Conservation (phyloP, 1,284 basidiomycete species). For the Pisolithus thermaeus region DNA sequence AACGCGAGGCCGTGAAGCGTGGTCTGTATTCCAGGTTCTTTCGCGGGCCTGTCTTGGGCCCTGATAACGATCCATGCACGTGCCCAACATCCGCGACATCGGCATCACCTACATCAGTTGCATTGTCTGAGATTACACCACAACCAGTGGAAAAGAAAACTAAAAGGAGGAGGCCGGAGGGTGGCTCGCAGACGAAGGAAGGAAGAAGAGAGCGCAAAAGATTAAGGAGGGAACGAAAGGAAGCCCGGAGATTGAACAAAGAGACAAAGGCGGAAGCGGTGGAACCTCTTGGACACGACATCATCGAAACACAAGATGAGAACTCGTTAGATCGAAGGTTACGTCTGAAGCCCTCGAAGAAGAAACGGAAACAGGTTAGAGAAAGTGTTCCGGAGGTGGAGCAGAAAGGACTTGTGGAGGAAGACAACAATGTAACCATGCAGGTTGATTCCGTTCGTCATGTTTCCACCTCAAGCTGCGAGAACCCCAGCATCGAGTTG, state of each 20-base stretch:
- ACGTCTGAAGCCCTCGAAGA: too few species aligned
- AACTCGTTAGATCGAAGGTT: too few species aligned
- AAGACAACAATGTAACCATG: too few species aligned
- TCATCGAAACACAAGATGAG: background rate
- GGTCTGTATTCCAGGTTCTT: slow-evolving; percentile 79
- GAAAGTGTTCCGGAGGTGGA: too few species aligned
- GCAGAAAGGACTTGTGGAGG: too few species aligned
- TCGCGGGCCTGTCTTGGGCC: slow-evolving; percentile 60
- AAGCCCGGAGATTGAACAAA: slow-evolving; percentile 16
- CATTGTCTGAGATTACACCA: background rate
- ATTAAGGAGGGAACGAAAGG: slow-evolving; percentile 19
- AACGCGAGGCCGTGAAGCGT: slow-evolving; percentile 70
- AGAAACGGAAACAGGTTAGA: too few species aligned
- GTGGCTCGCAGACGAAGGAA: slow-evolving; percentile 12
- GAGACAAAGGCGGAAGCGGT: background rate
- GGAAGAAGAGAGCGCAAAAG: slow-evolving; percentile 22
- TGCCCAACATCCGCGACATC: background rate
- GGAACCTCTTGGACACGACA: background rate
- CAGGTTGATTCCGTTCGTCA: too few species aligned
- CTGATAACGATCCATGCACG: slow-evolving; percentile 26
- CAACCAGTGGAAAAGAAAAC: background rate
- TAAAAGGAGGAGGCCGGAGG: slow-evolving; percentile 11
- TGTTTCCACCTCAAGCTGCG: background rate
- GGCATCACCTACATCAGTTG: background rate
- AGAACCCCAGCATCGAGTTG: background rate